A percentile compares a stretch with the other conserved stretches of the same genome.
Evolutionary conservation across 495 filamentous ascomycete species (phyloP).

Genomic region (Penicillium goetzii): DNA sequence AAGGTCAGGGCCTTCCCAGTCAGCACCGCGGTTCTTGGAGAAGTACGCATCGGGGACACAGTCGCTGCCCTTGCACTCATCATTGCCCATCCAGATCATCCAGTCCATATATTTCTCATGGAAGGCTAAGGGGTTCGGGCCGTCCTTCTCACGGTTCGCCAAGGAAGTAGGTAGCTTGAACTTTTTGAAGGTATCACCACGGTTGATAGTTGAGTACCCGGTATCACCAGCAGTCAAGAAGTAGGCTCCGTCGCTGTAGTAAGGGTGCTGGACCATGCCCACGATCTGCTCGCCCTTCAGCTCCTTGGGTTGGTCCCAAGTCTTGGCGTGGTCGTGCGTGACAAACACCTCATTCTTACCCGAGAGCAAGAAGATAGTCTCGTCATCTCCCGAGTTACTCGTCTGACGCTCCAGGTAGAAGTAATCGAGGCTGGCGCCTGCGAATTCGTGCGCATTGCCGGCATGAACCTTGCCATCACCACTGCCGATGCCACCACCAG

Average conservation of each 20-base stretch:
- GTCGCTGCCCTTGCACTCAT: conserved; percentile 52
- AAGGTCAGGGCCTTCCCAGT: conserved; percentile 76
- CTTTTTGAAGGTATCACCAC: conserved; percentile 65
- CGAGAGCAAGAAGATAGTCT: conserved; percentile 84
- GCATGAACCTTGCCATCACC: conserved; percentile 64
- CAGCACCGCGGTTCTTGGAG: conserved; percentile 72
- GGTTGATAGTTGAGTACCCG: conserved; percentile 78
- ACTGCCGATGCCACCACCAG: conserved; percentile 21
- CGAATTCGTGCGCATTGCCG: conserved; percentile 57
- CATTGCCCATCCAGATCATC: conserved; percentile 85
- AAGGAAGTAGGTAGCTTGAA: conserved; percentile 62
- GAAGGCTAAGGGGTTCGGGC: conserved; percentile 64
- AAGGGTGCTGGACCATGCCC: conserved; percentile 71
- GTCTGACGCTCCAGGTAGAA: conserved; percentile 85
- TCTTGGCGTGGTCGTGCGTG: conserved; percentile 83
- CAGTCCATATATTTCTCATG: conserved; percentile 81
- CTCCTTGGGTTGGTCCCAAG: conserved; percentile 63
- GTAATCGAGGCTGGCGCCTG: conserved; percentile 59
- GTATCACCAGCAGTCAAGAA: conserved; percentile 72
- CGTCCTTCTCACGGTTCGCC: conserved; percentile 34
- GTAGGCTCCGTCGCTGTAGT: conserved; percentile 81
- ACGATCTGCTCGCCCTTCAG: conserved; percentile 64
- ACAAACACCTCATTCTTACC: conserved; percentile 65
- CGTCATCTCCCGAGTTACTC: conserved; percentile 64
- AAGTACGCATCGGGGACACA: conserved; percentile 75